Base-by-base conservation (phyloP, 495 filamentous ascomycete species). In the Hyaloscypha bicolor region DNA sequence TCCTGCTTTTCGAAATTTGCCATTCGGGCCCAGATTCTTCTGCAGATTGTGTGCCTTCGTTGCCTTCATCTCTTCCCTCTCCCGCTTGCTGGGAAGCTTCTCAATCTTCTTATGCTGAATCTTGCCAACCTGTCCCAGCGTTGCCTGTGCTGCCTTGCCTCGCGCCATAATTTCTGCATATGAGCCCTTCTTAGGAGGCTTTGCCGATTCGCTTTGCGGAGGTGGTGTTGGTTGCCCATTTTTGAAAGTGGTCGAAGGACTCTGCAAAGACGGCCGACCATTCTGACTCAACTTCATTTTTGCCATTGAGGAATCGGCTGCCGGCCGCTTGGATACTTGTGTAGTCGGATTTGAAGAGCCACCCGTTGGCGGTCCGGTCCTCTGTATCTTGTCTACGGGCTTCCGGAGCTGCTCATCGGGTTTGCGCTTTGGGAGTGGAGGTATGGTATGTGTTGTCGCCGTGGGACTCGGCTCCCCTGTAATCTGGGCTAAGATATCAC, bases 151-250 rank as follows among this genome's bases (percentile, higher is more conserved):
- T 52, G 80, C 83, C 72, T 87, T 82, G 9, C 86, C 90, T 64
- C 86, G 81, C 22, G 85, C 86, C 81, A 93, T 84, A 64, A 92
- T 89, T 67, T 90, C 88, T 55, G 83, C 82, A 72, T 80, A 93
- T 1, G 87, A 88, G 1, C 88, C 82, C 67, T 89, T 90, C 72
- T 89, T 89, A 14, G 82, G 85, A n/a, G 75, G 69, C 53, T 70
- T 75, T 19, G 62, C 32, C 22, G 70, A 29, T 25, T 66, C 65
- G 32, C n/a, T 60, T 9, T 39, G 21, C 4, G 63, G 60, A 42
- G 73, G 66, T 3, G 70, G 65, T 9, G 68, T 67, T 22, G 73
- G 65, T 42, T 62, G 68, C 53, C 69, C 72, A 62, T 72, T 70
- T n/a, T 64, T 70, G 32, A 71, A 61, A 6, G 57, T 45, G 25